Evolutionary conservation across 306 rosid species (phyloP), one percentile per base, ranked within the genome.

Genomic region (Lathyrus aphaca): DNA sequence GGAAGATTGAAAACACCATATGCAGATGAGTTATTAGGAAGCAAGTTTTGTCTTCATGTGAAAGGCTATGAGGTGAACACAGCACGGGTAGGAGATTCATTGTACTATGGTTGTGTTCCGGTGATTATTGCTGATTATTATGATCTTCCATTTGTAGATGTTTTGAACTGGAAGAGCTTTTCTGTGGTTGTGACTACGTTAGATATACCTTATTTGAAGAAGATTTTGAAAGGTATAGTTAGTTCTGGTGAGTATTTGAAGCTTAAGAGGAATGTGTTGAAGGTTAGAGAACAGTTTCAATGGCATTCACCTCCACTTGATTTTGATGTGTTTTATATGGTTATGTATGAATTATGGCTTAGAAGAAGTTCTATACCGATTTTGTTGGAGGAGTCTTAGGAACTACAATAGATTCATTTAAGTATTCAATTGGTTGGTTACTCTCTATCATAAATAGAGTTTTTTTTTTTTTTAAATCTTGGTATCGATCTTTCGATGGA

Each of bases 11-110:
- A 75, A 61, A 92, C 96, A 29, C 79, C 97, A 23, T 92, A 92
- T n/a, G 86, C 86, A 10, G 92, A 87, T 62, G 90, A 80, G 72
- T 72, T 92, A 61, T 74, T 92, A 55, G 82, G 86, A 10, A 92
- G 96, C 86, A 89, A 84, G 82, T 92, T 87, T 79, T 92, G 97
- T 82, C 91, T 92, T 70, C 97, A 92, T 53, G 96, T 83, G 3
- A 92, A 89, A 77, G 96, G 96, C 71, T 89, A 68, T 46, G 97
- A 89, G 78, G 96, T 92, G 74, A 92, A 92, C 80, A 92, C 97
- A 1, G 95, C 95, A 39, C 92, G 96, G 0, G 76, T 92, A 4
- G 92, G 84, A 18, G 96, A 92, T 59, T 89, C 97, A 2, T 18
- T 92, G 21, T 92, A 86, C 18, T 89, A 89, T 42, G 97, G 97